Evolutionary conservation across 257 asterid species (phyloP).

Genomic region (Nicotiana attenuata): DNA sequence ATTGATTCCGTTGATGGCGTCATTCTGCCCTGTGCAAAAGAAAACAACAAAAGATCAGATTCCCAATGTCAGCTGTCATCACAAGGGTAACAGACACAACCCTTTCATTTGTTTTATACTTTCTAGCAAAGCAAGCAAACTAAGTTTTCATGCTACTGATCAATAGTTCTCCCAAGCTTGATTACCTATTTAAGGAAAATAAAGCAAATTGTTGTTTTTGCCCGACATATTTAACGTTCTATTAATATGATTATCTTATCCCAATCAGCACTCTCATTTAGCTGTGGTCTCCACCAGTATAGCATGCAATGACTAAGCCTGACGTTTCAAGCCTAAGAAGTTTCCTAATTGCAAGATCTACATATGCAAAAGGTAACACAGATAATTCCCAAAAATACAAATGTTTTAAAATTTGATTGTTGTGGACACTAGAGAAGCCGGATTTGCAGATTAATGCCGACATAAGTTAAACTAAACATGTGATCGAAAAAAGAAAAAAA

Average conservation of each 20-base stretch:
- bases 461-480: not conserved
- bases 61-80: not conserved
- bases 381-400: not conserved
- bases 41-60: conserved; percentile 16
- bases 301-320: not conserved
- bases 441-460: not conserved
- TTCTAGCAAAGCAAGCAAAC: not conserved
- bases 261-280: no score
- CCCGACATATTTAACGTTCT: not conserved
- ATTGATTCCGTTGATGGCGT: conserved; percentile 68
- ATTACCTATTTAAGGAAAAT: not conserved
- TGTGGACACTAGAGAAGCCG: not conserved
- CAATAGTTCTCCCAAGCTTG: not conserved
- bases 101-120: not conserved
- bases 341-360: not conserved
- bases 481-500: no score
- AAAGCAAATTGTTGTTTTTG: not conserved
- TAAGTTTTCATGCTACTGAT: not conserved
- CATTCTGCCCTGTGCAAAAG: conserved; percentile 51
- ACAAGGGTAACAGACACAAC: not conserved
- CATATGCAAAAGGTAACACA: not conserved
- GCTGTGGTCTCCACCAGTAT: not conserved
- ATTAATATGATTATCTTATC: no score
- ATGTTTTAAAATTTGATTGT: not conserved
- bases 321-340: not conserved